A percentile compares a stretch with the other conserved stretches of the same genome.
phyloP scores from a whole-genome alignment of 2,329 filamentous ascomycete species.

The Huntiella abstrusa region DNA sequence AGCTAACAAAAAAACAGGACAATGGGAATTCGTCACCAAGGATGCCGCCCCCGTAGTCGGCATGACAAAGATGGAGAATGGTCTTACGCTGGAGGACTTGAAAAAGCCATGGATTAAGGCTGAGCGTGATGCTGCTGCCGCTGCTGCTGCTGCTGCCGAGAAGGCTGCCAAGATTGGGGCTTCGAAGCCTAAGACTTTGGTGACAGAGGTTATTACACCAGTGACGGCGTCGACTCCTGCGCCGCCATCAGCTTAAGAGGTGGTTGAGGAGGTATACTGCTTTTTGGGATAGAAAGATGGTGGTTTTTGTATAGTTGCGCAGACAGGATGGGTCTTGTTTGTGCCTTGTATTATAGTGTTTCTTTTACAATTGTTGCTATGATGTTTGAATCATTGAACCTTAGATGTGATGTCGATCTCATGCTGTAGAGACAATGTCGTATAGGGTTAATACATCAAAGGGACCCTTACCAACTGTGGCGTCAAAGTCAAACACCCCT shows the following conservation, averaged over 20 bases:
- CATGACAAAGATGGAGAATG: conserved; percentile 65
- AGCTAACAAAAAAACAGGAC: conserved; percentile 29
- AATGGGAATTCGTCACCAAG: conserved; percentile 88
- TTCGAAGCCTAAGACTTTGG: too few species aligned
- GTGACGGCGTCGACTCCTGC: too few species aligned
- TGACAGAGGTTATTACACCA: too few species aligned
- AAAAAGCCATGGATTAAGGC: conserved; percentile 52
- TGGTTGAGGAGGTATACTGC: too few species aligned
- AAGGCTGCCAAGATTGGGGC: too few species aligned
- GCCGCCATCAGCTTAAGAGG: too few species aligned
- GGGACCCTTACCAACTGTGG: conserved; percentile 3
- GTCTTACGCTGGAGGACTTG: conserved; percentile 64
- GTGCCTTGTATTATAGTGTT: not conserved
- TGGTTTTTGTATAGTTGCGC: not conserved
- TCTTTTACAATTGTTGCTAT: not conserved
- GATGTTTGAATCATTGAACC: too few species aligned
- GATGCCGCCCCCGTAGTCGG: conserved; percentile 81
- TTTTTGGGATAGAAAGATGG: not conserved
- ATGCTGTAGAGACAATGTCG: too few species aligned
- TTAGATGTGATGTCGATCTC: too few species aligned
- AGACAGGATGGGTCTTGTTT: not conserved
- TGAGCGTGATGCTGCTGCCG: not conserved
- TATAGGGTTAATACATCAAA: not conserved
- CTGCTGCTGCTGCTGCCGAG: conserved; percentile 1
- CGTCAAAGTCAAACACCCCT: conserved; percentile 1